Evolutionary conservation across 352 stramenopile genomes (phyloP).

Genomic region (Hyaloperonospora brassicae): DNA sequence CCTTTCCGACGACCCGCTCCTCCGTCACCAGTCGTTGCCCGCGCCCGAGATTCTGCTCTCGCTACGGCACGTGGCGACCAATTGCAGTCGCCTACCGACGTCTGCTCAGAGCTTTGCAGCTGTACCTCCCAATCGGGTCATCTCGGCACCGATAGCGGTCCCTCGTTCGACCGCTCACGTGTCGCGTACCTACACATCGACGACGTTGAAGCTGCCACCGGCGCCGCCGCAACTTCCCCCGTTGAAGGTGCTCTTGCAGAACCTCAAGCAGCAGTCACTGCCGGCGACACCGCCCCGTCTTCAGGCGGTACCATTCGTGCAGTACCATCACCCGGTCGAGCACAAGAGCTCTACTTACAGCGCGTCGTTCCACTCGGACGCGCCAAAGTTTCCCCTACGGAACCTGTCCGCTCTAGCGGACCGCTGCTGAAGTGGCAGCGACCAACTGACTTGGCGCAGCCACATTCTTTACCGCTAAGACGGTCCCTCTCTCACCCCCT

Average conservation of each 20-base stretch:
- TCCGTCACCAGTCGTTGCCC: background rate
- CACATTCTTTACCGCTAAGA: too few relatives aligned
- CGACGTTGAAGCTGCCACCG: background rate
- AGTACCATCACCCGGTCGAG: conserved; percentile 1
- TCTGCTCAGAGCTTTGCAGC: conserved; percentile 6
- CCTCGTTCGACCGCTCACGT: conserved; percentile 2
- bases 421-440: too few relatives aligned
- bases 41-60: conserved; percentile 14
- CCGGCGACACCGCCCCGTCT: background rate
- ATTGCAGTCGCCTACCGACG: too few relatives aligned
- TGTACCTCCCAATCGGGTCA: conserved; percentile 8
- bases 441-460: too few relatives aligned
- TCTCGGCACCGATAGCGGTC: background rate
- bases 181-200: background rate
- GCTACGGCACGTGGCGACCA: conserved; percentile 12
- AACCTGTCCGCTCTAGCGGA: background rate
- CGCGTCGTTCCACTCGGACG: conserved; percentile 2
- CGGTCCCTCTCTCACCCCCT: too few relatives aligned
- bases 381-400: conserved; percentile 1
- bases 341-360: conserved; percentile 7
- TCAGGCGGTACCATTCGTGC: background rate
- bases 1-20: background rate
- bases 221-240: conserved; percentile 8
- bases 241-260: conserved; percentile 11
- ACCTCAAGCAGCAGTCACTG: conserved; percentile 2